A percentile compares a stretch with the other conserved stretches of the same genome.
phyloP scores from a whole-genome alignment of 2,329 filamentous ascomycete genomes.

The Pseudopyricularia cyperi region DNA sequence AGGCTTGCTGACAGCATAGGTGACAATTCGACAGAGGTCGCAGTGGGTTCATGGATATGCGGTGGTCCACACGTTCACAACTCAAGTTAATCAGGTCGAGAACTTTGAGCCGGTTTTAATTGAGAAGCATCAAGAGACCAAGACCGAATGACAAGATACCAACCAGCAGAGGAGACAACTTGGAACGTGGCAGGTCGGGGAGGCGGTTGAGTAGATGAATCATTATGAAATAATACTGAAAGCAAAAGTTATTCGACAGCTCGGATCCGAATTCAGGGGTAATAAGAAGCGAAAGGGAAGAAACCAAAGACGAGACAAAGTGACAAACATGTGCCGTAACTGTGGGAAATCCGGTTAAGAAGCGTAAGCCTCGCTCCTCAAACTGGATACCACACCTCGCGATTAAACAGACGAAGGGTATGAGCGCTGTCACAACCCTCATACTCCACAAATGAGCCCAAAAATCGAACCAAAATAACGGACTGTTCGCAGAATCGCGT shows the following conservation, averaged over 20 bases:
- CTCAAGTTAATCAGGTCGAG: no score
- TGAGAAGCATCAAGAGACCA: no score
- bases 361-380: neutral
- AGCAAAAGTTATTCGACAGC: neutral
- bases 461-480: neutral
- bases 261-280: neutral
- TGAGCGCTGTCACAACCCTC: constrained; percentile 6
- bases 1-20: neutral
- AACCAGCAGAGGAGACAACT: neutral
- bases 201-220: neutral
- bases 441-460: neutral
- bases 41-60: no score
- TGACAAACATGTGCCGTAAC: neutral
- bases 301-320: neutral
- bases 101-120: no score
- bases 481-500: neutral
- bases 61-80: no score
- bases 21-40: neutral
- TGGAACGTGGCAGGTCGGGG: neutral
- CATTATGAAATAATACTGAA: constrained; percentile 1
- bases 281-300: neutral
- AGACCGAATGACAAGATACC: no score
- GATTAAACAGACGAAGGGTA: constrained; percentile 1
- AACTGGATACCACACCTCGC: neutral
- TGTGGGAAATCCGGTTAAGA: neutral